These are phyloP conservation scores for Aphelidium insulamus DNA, from an alignment of 371 early-diverging fungal genomes.

Conservation along the genomic window DNA sequence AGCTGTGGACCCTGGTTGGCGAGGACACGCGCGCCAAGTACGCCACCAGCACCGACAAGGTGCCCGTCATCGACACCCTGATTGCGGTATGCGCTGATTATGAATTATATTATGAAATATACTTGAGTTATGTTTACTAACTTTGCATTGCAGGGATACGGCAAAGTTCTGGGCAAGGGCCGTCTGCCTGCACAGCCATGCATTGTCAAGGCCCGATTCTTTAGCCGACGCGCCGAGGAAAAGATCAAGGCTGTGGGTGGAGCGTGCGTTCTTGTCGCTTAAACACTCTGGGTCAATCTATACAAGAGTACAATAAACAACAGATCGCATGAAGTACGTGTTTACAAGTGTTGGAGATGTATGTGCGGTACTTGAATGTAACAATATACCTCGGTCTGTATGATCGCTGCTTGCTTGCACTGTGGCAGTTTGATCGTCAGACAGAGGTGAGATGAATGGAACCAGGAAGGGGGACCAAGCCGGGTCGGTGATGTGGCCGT, in stretches of 20 bases:
- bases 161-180: slow-evolving; percentile 95
- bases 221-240: slow-evolving; percentile 85
- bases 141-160: slow-evolving; percentile 47
- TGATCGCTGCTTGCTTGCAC: too few species aligned
- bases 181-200: slow-evolving; percentile 71
- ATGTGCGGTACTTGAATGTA: too few species aligned
- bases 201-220: slow-evolving; percentile 93
- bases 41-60: slow-evolving; percentile 63
- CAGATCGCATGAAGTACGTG: too few species aligned
- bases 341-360: too few species aligned
- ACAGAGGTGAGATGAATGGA: too few species aligned
- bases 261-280: slow-evolving; percentile 47
- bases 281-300: too few species aligned
- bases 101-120: not conserved
- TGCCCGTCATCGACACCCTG: slow-evolving; percentile 82
- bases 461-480: too few species aligned
- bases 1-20: slow-evolving; percentile 82
- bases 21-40: slow-evolving; percentile 72
- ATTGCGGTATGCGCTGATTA: slow-evolving; percentile 21
- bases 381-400: too few species aligned
- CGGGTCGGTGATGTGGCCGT: too few species aligned
- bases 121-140: not conserved
- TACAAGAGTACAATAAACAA: too few species aligned
- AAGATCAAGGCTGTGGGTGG: slow-evolving; percentile 99
- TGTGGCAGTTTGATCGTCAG: too few species aligned